Conservation (phyloP, 2,329 filamentous ascomycete species). For the Didymella glomerata region DNA sequence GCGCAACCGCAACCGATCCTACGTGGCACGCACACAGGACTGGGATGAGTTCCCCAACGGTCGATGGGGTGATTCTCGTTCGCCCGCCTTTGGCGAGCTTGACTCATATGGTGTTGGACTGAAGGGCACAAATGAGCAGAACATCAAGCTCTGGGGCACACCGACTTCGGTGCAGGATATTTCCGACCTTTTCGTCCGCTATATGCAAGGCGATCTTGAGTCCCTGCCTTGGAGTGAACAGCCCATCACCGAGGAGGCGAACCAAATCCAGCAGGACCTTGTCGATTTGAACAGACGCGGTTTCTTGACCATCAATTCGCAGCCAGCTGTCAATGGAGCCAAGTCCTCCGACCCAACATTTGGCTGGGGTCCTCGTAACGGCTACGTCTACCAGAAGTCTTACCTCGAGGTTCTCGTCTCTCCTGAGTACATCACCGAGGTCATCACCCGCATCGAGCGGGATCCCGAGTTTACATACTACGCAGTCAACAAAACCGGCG, state of each 20-base stretch:
- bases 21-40: constrained; percentile 92
- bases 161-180: constrained; percentile 82
- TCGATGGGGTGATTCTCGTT: constrained; percentile 96
- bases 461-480: constrained; percentile 92
- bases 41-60: constrained; percentile 99
- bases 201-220: constrained; percentile 81
- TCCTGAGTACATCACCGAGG: constrained; percentile 77
- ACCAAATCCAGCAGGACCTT: constrained; percentile 78
- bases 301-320: constrained; percentile 94
- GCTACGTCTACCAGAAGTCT: constrained; percentile 98
- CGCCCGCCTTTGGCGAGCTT: constrained; percentile 93
- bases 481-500: constrained; percentile 83
- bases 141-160: constrained; percentile 92
- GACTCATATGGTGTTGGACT: constrained; percentile 94
- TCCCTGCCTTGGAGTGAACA: constrained; percentile 94
- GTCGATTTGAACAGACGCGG: constrained; percentile 85
- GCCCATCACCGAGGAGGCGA: constrained; percentile 82
- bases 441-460: constrained; percentile 78
- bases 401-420: constrained; percentile 92
- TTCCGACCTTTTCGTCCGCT: constrained; percentile 82
- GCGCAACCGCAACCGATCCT: constrained; percentile 96
- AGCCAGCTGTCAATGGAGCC: constrained; percentile 90
- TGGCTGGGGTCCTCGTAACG: constrained; percentile 93
- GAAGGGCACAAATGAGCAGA: constrained; percentile 94
- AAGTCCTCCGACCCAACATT: constrained; percentile 87